Conservation (phyloP, 495 filamentous ascomycete genomes). For the Tuber calosporum region DNA sequence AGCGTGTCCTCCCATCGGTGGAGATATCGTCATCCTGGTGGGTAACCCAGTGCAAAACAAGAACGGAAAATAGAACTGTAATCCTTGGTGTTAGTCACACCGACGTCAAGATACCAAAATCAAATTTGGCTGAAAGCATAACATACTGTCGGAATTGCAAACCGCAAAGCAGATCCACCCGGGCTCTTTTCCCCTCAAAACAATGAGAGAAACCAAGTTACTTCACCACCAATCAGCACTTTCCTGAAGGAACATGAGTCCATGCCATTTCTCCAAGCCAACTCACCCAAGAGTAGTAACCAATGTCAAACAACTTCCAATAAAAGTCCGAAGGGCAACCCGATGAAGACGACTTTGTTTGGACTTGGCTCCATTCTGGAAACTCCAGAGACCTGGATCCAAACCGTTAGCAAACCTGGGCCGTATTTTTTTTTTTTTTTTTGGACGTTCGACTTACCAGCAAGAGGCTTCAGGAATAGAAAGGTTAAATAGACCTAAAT, state of each 20-base stretch:
- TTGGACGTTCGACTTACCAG: slow-evolving; percentile 15
- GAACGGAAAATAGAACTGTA: slow-evolving; percentile 40
- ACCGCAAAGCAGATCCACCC: slow-evolving; percentile 42
- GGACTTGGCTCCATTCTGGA: slow-evolving; percentile 31
- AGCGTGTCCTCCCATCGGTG: slow-evolving; percentile 10
- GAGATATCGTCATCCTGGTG: slow-evolving; percentile 33
- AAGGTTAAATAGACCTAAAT: slow-evolving; percentile 38
- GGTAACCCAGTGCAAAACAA: slow-evolving; percentile 42
- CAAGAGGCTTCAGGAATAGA: slow-evolving; percentile 37
- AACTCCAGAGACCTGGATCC: slow-evolving; percentile 34
- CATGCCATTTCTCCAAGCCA: not conserved
- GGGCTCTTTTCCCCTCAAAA: slow-evolving; percentile 37
- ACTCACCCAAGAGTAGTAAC: slow-evolving; percentile 38
- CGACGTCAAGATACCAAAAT: not conserved
- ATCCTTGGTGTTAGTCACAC: not conserved
- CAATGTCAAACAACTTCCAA: slow-evolving; percentile 37
- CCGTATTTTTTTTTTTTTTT: not conserved
- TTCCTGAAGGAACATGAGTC: not conserved
- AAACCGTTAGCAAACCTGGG: slow-evolving; percentile 11
- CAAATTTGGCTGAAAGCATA: not conserved
- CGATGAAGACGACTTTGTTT: slow-evolving; percentile 35
- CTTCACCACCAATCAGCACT: slow-evolving; percentile 19
- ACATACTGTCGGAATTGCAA: slow-evolving; percentile 40
- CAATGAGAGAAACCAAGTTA: slow-evolving; percentile 35
- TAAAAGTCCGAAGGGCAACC: slow-evolving; percentile 39